Evolutionary conservation across 495 filamentous ascomycete genomes (phyloP).

Genomic region (Astrothelium subdiscretum): DNA sequence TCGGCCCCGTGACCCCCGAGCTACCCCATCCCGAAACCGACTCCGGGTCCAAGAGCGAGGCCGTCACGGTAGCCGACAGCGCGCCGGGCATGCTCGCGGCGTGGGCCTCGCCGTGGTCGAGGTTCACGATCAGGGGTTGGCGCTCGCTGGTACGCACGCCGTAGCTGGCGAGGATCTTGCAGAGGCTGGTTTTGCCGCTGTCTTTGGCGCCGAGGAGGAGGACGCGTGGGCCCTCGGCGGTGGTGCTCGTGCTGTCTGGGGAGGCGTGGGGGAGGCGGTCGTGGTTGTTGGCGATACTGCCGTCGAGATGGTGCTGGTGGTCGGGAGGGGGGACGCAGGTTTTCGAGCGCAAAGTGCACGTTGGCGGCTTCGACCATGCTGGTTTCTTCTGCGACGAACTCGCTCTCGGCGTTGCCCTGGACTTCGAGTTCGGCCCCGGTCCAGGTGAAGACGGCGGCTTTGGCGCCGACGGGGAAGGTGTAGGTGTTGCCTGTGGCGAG

Average conservation of each 20-base stretch:
- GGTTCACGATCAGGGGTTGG: slow-evolving; percentile 76
- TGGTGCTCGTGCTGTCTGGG: not conserved
- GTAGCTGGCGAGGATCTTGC: slow-evolving; percentile 59
- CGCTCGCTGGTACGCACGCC: slow-evolving; percentile 60
- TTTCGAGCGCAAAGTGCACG: slow-evolving; percentile 74
- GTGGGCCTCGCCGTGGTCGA: slow-evolving; percentile 65
- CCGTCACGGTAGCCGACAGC: slow-evolving; percentile 77
- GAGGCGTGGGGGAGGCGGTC: not conserved
- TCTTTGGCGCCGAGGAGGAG: slow-evolving; percentile 21
- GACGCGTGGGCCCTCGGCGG: slow-evolving; percentile 29
- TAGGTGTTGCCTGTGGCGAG: slow-evolving; percentile 72
- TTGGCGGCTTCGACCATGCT: slow-evolving; percentile 75
- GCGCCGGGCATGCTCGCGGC: slow-evolving; percentile 77
- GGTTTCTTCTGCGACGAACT: slow-evolving; percentile 75
- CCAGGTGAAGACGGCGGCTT: slow-evolving; percentile 83
- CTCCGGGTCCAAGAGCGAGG: slow-evolving; percentile 74
- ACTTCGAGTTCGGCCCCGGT: slow-evolving; percentile 79
- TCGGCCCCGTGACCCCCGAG: slow-evolving; percentile 87
- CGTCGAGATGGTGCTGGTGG: not conserved
- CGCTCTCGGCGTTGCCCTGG: slow-evolving; percentile 49
- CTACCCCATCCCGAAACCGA: slow-evolving; percentile 75
- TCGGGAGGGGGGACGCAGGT: slow-evolving; percentile 43
- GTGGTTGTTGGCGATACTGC: not conserved
- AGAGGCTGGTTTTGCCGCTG: slow-evolving; percentile 12
- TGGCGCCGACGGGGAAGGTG: slow-evolving; percentile 61